phyloP scores from a whole-genome alignment of 768 basidiomycete species.

The Tricholoma terreum region DNA sequence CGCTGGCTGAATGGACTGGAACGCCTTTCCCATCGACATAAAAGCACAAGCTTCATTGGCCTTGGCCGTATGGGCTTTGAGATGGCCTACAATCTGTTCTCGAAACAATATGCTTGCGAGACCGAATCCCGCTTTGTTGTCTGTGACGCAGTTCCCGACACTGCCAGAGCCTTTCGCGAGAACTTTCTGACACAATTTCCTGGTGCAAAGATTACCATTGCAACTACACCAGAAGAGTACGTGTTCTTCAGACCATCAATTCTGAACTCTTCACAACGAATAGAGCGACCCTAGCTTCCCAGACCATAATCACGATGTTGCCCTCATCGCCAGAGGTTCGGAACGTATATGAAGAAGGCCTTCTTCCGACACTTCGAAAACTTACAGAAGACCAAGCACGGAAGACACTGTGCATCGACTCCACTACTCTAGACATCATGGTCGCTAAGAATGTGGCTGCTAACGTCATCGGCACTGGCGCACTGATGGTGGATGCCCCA shows the following conservation, averaged over 20 bases:
- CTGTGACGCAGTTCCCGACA: slow-evolving; percentile 70
- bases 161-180: slow-evolving; percentile 51
- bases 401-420: slow-evolving; percentile 76
- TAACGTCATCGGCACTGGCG: slow-evolving; percentile 52
- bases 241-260: slow-evolving; percentile 28
- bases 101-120: slow-evolving; percentile 57
- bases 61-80: slow-evolving; percentile 87
- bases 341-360: slow-evolving; percentile 67
- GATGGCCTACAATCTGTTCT: slow-evolving; percentile 84
- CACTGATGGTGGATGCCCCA: slow-evolving; percentile 86
- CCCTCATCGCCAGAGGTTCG: slow-evolving; percentile 89
- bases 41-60: slow-evolving; percentile 76
- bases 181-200: slow-evolving; percentile 59
- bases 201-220: slow-evolving; percentile 55
- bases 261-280: slow-evolving; percentile 12
- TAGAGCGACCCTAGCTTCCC: slow-evolving; percentile 63
- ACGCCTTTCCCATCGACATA: slow-evolving; percentile 35
- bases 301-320: slow-evolving; percentile 83
- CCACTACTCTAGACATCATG: slow-evolving; percentile 83
- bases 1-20: slow-evolving; percentile 39
- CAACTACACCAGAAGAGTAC: slow-evolving; percentile 68
- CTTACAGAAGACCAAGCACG: slow-evolving; percentile 37
- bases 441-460: slow-evolving; percentile 66
- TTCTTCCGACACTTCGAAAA: slow-evolving; percentile 59
- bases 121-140: slow-evolving; percentile 65